A percentile compares a stretch with the other conserved stretches of the same genome.
phyloP scores from a whole-genome alignment of 2,329 filamentous ascomycete species.

The Davidsoniella virescens region DNA sequence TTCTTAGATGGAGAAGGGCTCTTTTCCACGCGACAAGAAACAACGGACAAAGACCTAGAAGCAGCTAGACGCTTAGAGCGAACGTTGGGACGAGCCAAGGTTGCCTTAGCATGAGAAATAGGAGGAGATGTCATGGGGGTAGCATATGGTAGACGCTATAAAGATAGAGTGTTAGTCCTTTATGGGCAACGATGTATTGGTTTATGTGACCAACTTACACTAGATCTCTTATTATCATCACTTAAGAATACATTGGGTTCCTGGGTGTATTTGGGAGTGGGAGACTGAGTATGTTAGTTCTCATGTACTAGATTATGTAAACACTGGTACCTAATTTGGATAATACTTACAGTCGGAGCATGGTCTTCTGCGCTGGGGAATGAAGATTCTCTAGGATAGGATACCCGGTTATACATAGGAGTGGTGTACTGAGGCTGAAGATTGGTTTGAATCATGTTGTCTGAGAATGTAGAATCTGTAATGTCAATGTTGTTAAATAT shows the following conservation, averaged over 20 bases:
- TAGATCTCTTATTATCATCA: too few species aligned
- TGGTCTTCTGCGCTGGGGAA: background rate
- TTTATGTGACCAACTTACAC: too few species aligned
- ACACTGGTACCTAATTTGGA: background rate
- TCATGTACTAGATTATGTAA: background rate
- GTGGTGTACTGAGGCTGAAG: background rate
- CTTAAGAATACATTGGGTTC: too few species aligned
- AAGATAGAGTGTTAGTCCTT: too few species aligned
- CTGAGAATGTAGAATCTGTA: too few species aligned
- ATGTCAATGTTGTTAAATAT: too few species aligned
- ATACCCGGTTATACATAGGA: background rate
- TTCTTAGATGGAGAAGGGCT: conserved; percentile 15
- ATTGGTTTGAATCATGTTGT: background rate
- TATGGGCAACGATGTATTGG: too few species aligned
- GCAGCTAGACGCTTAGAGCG: background rate
- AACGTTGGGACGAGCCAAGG: conserved; percentile 6
- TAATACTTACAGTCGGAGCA: background rate
- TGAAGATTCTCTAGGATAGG: background rate
- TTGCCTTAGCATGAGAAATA: background rate
- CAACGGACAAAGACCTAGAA: background rate
- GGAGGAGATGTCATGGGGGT: conserved; percentile 11
- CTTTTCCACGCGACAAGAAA: conserved; percentile 11
- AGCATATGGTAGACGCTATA: conserved; percentile 1
- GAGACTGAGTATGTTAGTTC: background rate
- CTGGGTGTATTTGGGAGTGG: background rate